Evolutionary conservation across 805 yeast species (phyloP).

Genomic region (Starmerella stellata): DNA sequence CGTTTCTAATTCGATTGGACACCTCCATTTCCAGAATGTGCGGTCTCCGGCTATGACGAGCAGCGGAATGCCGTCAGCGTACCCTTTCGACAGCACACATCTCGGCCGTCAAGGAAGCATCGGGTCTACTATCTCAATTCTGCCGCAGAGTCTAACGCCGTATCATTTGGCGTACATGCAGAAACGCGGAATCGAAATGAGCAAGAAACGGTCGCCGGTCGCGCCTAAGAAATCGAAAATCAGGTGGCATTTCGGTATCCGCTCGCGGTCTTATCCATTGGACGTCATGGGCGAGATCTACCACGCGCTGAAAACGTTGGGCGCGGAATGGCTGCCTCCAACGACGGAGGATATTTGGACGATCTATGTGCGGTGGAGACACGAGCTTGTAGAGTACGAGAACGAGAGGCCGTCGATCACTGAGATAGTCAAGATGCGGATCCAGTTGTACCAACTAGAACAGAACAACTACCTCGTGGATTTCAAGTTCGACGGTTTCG

Average conservation of each 20-base stretch:
- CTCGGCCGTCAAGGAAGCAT: conserved; percentile 21
- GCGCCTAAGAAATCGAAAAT: conserved; percentile 74
- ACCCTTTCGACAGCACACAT: conserved; percentile 25
- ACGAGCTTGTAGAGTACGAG: conserved; percentile 20
- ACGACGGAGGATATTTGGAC: conserved; percentile 93
- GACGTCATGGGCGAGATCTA: conserved; percentile 98
- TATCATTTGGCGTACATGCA: conserved; percentile 88
- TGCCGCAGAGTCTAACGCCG: conserved; percentile 87
- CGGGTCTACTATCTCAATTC: conserved; percentile 64
- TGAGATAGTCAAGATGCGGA: conserved; percentile 89
- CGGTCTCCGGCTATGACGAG: conserved; percentile 1
- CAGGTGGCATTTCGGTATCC: conserved; percentile 96
- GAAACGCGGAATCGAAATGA: conserved; percentile 33
- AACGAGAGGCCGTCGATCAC: conserved; percentile 15
- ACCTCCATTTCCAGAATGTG: neutral
- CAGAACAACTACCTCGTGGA: conserved; percentile 92
- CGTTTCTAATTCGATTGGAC: conserved; percentile 5
- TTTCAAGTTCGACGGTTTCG: conserved; percentile 97
- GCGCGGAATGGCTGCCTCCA: conserved; percentile 96
- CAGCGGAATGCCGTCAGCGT: conserved; percentile 23
- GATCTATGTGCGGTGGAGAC: conserved; percentile 84
- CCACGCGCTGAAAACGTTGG: conserved; percentile 76
- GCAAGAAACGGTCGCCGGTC: conserved; percentile 26
- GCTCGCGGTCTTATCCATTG: conserved; percentile 87
- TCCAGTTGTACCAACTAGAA: conserved; percentile 85